Conservation (phyloP, 1,284 basidiomycete species). For the Sphagnurus paluster region DNA sequence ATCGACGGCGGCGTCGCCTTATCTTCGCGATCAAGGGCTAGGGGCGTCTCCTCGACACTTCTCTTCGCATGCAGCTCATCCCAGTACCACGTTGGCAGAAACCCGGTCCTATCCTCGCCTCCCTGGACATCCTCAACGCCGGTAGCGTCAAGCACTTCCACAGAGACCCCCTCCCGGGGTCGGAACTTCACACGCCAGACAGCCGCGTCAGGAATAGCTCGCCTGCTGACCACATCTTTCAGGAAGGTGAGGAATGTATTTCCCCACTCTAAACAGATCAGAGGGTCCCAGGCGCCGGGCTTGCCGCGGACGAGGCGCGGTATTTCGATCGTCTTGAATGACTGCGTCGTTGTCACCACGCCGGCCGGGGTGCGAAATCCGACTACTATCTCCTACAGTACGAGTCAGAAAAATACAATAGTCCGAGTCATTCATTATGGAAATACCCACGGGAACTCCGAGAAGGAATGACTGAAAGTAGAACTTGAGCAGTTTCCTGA, state of each 20-base stretch:
- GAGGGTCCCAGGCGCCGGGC: conserved; percentile 77
- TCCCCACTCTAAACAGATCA: conserved; percentile 76
- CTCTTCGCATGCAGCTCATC: conserved; percentile 34
- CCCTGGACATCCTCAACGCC: conserved; percentile 58
- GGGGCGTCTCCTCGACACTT: conserved; percentile 5
- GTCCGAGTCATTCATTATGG: background rate
- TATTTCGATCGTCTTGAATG: conserved; percentile 72
- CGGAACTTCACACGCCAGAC: conserved; percentile 73
- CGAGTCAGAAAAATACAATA: conserved; percentile 3
- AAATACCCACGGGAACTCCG: conserved; percentile 75
- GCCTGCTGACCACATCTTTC: conserved; percentile 33
- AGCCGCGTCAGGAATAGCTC: conserved; percentile 18
- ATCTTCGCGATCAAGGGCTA: conserved; percentile 4
- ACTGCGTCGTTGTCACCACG: conserved; percentile 57
- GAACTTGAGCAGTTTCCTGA: conserved; percentile 88
- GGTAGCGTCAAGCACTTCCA: conserved; percentile 43
- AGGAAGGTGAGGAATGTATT: conserved; percentile 62
- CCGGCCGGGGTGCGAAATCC: conserved; percentile 89
- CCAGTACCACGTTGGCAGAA: conserved; percentile 74
- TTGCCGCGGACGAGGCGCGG: conserved; percentile 77
- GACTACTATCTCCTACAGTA: conserved; percentile 78
- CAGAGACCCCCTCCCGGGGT: conserved; percentile 51
- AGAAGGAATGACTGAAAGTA: conserved; percentile 95
- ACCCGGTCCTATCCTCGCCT: conserved; percentile 72
- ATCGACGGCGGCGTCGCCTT: conserved; percentile 2